Base-by-base conservation (phyloP, 116 monocot species). In the Phalaenopsis hybrid region DNA sequence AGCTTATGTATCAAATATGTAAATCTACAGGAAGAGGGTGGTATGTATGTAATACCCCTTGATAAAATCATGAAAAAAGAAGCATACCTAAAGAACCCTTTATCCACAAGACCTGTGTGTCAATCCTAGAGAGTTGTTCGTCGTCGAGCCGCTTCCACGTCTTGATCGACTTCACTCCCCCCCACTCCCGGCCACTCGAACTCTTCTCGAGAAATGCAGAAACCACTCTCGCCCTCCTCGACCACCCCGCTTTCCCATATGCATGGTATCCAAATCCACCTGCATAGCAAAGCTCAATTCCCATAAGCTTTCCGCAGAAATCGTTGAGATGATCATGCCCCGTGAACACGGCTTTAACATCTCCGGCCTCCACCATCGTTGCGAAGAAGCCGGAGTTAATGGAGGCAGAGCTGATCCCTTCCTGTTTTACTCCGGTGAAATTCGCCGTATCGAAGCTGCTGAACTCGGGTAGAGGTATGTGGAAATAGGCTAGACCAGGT, bases 131-230 rank as follows among this genome's bases (percentile, higher is more conserved):
- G 15, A 94, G 84, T 13, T 79, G 13, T 20, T 85, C 72, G 83
- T 97, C 97, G 81, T 97, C 94, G 16, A 97, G 91, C 48, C 93
- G 87, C 79, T 94, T 97, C 89, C 97, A 92, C 25, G 97, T 97
- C 88, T 87, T 93, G 58, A 97, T 97, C 2, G 89, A 85, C 79
- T 90, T 87, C 70, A 91, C 94, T 6, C 87, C 94, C 49, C 85
- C 89, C 97, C 97, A 97, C 25, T 84, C 52, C 0, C 0, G 0
- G 31, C 95, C 97, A 31, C 82, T 75, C 4, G 12, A 67, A 7
- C 81, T 81, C 84, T 88, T 97, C 84, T 97, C 94, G 34, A 97
- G 86, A 34, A 79, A 83, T 43, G 86, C 93, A 3, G 88, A 88
- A 44, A 97, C 86, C 58, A 97, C 93, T 77, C 97, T 91, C 15